These are phyloP conservation scores for Mycena galericulata DNA, from an alignment of 768 basidiomycete genomes.

Conservation along the genomic window DNA sequence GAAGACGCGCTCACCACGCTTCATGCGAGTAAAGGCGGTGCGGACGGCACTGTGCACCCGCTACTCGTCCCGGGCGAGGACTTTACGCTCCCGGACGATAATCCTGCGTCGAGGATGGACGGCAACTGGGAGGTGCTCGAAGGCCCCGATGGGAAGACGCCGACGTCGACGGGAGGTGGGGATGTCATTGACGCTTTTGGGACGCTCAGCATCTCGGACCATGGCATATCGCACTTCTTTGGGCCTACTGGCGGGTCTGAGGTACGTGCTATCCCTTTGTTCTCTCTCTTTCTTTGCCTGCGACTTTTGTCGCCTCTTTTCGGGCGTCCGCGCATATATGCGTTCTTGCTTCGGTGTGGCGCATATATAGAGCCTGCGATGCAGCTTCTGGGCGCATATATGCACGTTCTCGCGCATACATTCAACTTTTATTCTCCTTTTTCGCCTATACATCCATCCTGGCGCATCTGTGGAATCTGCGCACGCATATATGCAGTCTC, in stretches of 20 bases:
- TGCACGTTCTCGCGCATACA: too few relatives aligned
- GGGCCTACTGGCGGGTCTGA: slow-evolving; percentile 77
- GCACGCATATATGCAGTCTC: too few relatives aligned
- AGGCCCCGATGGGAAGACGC: slow-evolving; percentile 16
- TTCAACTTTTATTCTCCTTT: too few relatives aligned
- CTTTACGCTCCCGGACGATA: slow-evolving; percentile 14
- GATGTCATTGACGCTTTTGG: slow-evolving; percentile 70
- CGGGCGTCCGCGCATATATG: slow-evolving; percentile 41
- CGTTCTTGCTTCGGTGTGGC: too few relatives aligned
- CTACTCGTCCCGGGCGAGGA: slow-evolving; percentile 50
- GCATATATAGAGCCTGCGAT: too few relatives aligned
- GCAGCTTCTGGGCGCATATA: too few relatives aligned
- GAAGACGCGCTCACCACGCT: slow-evolving; percentile 70
- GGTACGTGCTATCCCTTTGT: slow-evolving; percentile 52
- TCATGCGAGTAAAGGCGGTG: slow-evolving; percentile 52
- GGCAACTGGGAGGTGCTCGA: slow-evolving; percentile 21
- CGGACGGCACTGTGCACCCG: slow-evolving; percentile 55
- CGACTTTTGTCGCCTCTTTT: not conserved
- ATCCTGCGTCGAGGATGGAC: not conserved
- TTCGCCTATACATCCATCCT: too few relatives aligned
- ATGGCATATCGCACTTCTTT: slow-evolving; percentile 73
- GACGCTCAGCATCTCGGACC: slow-evolving; percentile 69
- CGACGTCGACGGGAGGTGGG: slow-evolving; percentile 32
- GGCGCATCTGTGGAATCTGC: too few relatives aligned
- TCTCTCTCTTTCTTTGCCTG: not conserved